A percentile compares a stretch with the other conserved stretches of the same genome.
phyloP scores from a whole-genome alignment of 495 filamentous ascomycete species.

The Neurospora sp. region DNA sequence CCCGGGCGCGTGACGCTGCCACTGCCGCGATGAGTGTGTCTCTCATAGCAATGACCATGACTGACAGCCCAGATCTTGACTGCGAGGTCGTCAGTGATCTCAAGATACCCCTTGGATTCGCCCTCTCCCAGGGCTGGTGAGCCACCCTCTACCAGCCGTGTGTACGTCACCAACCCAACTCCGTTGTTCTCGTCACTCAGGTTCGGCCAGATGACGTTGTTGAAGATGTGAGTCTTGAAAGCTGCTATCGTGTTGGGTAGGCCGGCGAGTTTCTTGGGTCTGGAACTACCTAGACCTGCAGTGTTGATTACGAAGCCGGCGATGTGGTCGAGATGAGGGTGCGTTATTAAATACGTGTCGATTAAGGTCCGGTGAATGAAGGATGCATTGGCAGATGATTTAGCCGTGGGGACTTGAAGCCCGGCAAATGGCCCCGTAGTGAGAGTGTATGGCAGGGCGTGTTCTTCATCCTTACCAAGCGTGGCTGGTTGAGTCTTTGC shows the following conservation, averaged over 20 bases:
- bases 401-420: constrained; percentile 50
- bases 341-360: constrained; percentile 82
- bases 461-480: constrained; percentile 28
- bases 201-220: constrained; percentile 97
- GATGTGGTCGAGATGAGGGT: constrained; percentile 90
- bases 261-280: constrained; percentile 74
- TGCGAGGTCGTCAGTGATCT: constrained; percentile 69
- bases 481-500: constrained; percentile 34
- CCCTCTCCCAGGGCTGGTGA: constrained; percentile 70
- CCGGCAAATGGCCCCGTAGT: constrained; percentile 60
- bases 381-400: constrained; percentile 64
- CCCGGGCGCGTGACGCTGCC: constrained; percentile 27
- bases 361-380: constrained; percentile 69
- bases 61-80: constrained; percentile 72
- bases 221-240: constrained; percentile 90
- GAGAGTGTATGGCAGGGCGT: constrained; percentile 27
- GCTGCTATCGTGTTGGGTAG: constrained; percentile 77
- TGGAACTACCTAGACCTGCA: constrained; percentile 61
- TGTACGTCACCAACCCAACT: constrained; percentile 83
- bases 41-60: constrained; percentile 79
- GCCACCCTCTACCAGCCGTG: constrained; percentile 78
- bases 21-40: constrained; percentile 52
- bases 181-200: constrained; percentile 93
- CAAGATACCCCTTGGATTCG: constrained; percentile 67
- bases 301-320: constrained; percentile 88